A percentile compares a stretch with the other conserved stretches of the same genome.
These are phyloP conservation scores for Naganishia albida DNA, from an alignment of 1,284 basidiomycete genomes.

Conservation along the genomic window DNA sequence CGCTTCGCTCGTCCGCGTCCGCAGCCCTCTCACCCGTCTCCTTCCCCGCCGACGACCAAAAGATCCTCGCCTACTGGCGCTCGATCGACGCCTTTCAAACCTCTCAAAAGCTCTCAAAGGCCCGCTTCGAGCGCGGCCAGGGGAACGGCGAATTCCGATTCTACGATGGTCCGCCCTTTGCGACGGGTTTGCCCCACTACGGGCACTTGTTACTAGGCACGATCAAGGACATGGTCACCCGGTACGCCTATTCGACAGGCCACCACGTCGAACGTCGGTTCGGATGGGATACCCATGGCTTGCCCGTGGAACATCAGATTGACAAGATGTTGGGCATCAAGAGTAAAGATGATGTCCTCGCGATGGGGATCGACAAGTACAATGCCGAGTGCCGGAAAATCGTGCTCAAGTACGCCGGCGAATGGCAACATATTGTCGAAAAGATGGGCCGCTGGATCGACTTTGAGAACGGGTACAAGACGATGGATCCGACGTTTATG, in stretches of 20 bases:
- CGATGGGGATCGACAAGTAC: slow-evolving; percentile 96
- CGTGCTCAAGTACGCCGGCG: slow-evolving; percentile 93
- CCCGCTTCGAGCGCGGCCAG: slow-evolving; percentile 60
- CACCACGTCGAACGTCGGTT: slow-evolving; percentile 93
- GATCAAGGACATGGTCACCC: slow-evolving; percentile 97
- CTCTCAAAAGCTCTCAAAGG: slow-evolving; percentile 86
- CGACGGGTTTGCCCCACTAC: slow-evolving; percentile 95
- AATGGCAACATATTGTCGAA: slow-evolving; percentile 94
- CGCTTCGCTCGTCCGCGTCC: not conserved
- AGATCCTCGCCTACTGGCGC: slow-evolving; percentile 88
- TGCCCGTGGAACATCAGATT: slow-evolving; percentile 99
- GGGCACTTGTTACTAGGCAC: slow-evolving; percentile 81
- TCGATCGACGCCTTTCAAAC: slow-evolving; percentile 98
- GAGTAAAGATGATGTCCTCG: slow-evolving; percentile 89
- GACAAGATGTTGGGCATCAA: slow-evolving; percentile 95
- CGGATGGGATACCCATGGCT: slow-evolving; percentile 99
- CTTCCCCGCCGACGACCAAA: slow-evolving; percentile 90
- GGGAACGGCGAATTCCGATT: slow-evolving; percentile 71
- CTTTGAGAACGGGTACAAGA: slow-evolving; percentile 99
- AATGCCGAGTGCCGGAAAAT: slow-evolving; percentile 96
- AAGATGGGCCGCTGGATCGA: slow-evolving; percentile 99
- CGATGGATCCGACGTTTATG: slow-evolving; percentile 91
- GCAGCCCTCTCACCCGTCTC: slow-evolving; percentile 63
- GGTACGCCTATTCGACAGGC: slow-evolving; percentile 91
- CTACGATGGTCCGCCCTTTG: slow-evolving; percentile 98